A percentile compares a stretch with the other conserved stretches of the same genome.
Conservation (phyloP, 371 early-diverging fungal genomes). For the Mortierella sp. region DNA sequence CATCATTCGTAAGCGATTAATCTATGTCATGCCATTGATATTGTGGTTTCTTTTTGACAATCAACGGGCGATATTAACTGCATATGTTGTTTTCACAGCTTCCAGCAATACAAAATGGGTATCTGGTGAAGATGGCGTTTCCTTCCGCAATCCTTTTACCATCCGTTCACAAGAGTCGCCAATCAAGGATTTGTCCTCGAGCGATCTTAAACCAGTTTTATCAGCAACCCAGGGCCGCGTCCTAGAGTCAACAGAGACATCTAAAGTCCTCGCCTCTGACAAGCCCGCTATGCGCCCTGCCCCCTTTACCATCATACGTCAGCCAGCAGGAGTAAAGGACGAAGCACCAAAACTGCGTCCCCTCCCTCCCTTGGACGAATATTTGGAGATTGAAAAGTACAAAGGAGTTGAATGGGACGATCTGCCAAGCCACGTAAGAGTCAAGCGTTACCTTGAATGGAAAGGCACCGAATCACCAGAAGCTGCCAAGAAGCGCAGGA, state of each 20-base stretch:
- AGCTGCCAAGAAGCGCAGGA: conserved; percentile 26
- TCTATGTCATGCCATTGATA: not conserved
- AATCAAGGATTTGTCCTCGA: not conserved
- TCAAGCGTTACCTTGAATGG: conserved; percentile 41
- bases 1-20: conserved; percentile 24
- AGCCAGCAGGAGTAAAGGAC: not conserved
- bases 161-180: not conserved
- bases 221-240: not conserved
- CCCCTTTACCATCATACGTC: conserved; percentile 24
- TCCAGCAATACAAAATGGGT: not conserved
- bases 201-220: not conserved
- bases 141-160: not conserved
- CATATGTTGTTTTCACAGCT: not conserved
- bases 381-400: conserved; percentile 48
- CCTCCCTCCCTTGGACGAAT: conserved; percentile 31
- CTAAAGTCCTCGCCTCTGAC: not conserved
- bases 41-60: not conserved
- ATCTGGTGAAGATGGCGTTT: conserved; percentile 16
- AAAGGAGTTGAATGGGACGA: conserved; percentile 46
- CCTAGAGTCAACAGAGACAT: not conserved
- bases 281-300: conserved; percentile 1
- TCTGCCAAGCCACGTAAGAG: conserved; percentile 31
- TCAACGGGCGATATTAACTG: not conserved
- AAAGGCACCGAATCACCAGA: conserved; percentile 47
- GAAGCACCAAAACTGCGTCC: conserved; percentile 9